These are phyloP conservation scores for Saccharomycopsis vini DNA, from an alignment of 805 yeast genomes.

Conservation along the genomic window DNA sequence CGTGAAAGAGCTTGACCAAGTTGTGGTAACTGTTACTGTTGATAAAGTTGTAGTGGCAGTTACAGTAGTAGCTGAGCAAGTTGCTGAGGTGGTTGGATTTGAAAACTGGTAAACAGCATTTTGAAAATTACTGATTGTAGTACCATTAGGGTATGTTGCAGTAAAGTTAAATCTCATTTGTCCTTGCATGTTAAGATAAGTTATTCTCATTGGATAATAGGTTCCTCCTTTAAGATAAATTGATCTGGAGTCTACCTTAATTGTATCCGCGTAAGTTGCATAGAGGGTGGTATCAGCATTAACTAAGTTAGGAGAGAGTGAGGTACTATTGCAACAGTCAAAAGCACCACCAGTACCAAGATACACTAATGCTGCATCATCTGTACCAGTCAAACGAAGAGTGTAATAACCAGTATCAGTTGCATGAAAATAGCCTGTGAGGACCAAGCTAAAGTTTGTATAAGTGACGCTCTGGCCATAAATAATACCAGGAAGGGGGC, in stretches of 20 bases:
- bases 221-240: slow-evolving; percentile 22
- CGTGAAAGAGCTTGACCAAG: slow-evolving; percentile 10
- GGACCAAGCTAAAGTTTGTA: slow-evolving; percentile 22
- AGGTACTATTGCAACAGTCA: slow-evolving; percentile 25
- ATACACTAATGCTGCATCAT: slow-evolving; percentile 29
- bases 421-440: slow-evolving; percentile 26
- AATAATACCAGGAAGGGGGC: slow-evolving; percentile 4
- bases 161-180: slow-evolving; percentile 19
- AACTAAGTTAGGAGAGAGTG: slow-evolving; percentile 12
- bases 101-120: slow-evolving; percentile 4
- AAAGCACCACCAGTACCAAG: slow-evolving; percentile 28
- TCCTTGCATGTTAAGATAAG: slow-evolving; percentile 22
- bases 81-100: not conserved
- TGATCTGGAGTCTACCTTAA: slow-evolving; percentile 16
- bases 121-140: slow-evolving; percentile 6
- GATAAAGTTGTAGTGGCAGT: slow-evolving; percentile 5
- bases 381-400: slow-evolving; percentile 22
- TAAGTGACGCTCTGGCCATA: slow-evolving; percentile 20
- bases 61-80: not conserved
- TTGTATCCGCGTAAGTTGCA: slow-evolving; percentile 5
- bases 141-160: slow-evolving; percentile 20
- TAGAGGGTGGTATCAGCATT: slow-evolving; percentile 4
- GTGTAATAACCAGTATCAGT: slow-evolving; percentile 26
- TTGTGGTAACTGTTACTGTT: not conserved
- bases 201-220: slow-evolving; percentile 27